These are phyloP conservation scores for Fusarium drepaniforme DNA, from an alignment of 2,329 filamentous ascomycete species.

Conservation along the genomic window DNA sequence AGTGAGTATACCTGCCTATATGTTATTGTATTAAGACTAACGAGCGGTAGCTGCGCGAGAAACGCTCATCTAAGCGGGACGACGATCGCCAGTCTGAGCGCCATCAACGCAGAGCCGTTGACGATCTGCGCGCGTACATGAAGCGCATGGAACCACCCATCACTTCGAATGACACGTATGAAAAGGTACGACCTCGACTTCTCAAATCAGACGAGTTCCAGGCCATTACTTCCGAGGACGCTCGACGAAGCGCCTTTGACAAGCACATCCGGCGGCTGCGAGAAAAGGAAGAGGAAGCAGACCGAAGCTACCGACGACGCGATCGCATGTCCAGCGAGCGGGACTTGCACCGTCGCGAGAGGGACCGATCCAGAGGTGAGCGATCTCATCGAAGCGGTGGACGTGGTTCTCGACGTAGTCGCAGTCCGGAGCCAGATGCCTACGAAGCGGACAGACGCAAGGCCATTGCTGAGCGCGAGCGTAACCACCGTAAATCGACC, in stretches of 20 bases:
- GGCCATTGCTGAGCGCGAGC: constrained; percentile 92
- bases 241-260: constrained; percentile 87
- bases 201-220: constrained; percentile 87
- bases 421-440: constrained; percentile 90
- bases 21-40: constrained; percentile 1
- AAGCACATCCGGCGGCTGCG: constrained; percentile 91
- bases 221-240: constrained; percentile 84
- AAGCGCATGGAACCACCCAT: constrained; percentile 93
- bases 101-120: constrained; percentile 85
- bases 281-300: constrained; percentile 88
- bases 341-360: constrained; percentile 70
- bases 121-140: constrained; percentile 86
- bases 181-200: constrained; percentile 84
- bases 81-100: constrained; percentile 89
- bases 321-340: constrained; percentile 67
- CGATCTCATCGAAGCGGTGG: constrained; percentile 70
- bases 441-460: constrained; percentile 97
- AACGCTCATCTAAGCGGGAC: constrained; percentile 81
- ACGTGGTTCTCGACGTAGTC: constrained; percentile 75
- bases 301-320: constrained; percentile 71
- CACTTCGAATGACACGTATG: constrained; percentile 83
- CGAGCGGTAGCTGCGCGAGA: constrained; percentile 78
- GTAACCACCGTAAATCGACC: constrained; percentile 87
- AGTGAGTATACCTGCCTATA: constrained; percentile 56
- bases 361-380: constrained; percentile 70